phyloP scores from a whole-genome alignment of 768 basidiomycete genomes.

The Clavaria fumosa region DNA sequence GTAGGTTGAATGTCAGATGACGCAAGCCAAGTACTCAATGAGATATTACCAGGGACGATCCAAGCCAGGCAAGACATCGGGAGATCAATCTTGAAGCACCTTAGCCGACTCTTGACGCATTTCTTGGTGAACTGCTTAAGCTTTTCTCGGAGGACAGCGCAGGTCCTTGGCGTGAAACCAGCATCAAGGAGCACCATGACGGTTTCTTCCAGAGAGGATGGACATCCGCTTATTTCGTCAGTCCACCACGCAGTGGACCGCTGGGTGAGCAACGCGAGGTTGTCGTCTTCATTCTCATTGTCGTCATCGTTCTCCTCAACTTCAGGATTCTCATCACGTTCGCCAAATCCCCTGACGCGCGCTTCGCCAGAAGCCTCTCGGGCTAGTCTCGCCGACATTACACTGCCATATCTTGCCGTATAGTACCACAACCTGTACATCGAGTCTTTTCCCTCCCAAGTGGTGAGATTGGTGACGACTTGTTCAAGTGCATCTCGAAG shows the following conservation, averaged over 20 bases:
- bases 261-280: conserved; percentile 16
- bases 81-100: conserved; percentile 33
- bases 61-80: conserved; percentile 47
- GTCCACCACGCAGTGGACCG: conserved; percentile 54
- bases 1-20: conserved; percentile 1
- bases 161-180: conserved; percentile 38
- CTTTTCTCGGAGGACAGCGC: conserved; percentile 37
- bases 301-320: conserved; percentile 25
- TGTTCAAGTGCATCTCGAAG: conserved; percentile 21
- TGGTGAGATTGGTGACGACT: conserved; percentile 24
- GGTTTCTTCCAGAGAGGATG: conserved; percentile 50
- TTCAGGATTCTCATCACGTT: conserved; percentile 23
- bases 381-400: conserved; percentile 25
- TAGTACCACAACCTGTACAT: conserved; percentile 28
- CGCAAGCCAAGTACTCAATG: background rate
- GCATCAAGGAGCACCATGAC: conserved; percentile 39
- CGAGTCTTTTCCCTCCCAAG: conserved; percentile 29
- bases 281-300: conserved; percentile 15
- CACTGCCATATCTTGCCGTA: conserved; percentile 26
- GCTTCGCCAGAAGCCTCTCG: conserved; percentile 24
- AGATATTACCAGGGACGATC: conserved; percentile 35
- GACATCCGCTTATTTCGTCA: conserved; percentile 47
- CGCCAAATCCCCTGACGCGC: conserved; percentile 28
- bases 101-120: conserved; percentile 26
- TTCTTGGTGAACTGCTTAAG: conserved; percentile 32